phyloP scores from a whole-genome alignment of 2,329 filamentous ascomycete genomes.

The Trichoderma pleuroti region DNA sequence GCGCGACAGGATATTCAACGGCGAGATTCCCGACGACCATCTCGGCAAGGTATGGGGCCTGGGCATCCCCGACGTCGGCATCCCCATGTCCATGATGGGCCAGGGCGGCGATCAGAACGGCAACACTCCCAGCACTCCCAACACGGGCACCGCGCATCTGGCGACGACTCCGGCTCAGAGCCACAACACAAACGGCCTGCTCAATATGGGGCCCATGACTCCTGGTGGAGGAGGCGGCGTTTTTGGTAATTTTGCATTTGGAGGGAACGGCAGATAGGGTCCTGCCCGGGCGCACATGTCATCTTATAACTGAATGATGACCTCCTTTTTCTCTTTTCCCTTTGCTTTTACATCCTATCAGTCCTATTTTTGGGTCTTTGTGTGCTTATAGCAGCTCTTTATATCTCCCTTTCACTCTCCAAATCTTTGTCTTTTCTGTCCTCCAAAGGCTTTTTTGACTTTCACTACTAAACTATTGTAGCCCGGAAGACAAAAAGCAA shows the following conservation, averaged over 20 bases:
- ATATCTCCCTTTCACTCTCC: neutral
- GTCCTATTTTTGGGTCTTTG: neutral
- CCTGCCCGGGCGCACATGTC: conserved; percentile 20
- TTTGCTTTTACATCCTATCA: neutral
- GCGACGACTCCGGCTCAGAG: conserved; percentile 48
- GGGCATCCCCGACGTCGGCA: conserved; percentile 63
- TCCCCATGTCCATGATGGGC: conserved; percentile 35
- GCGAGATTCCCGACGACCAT: conserved; percentile 75
- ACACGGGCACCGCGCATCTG: conserved; percentile 56
- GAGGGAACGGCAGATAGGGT: conserved; percentile 36
- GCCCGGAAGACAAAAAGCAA: neutral
- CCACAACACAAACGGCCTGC: conserved; percentile 55
- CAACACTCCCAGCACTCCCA: conserved; percentile 62
- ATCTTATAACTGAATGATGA: conserved; percentile 16
- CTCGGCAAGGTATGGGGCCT: conserved; percentile 91
- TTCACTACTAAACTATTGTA: neutral
- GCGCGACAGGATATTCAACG: conserved; percentile 81
- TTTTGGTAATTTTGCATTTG: conserved; percentile 69
- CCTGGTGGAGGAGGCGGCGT: conserved; percentile 71
- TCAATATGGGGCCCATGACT: conserved; percentile 67
- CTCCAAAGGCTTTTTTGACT: neutral
- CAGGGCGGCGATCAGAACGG: conserved; percentile 38
- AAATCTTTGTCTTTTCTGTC: neutral
- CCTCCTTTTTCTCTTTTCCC: neutral
- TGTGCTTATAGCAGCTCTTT: neutral